A percentile compares a stretch with the other conserved stretches of the same genome.
Evolutionary conservation across 169 alveolate genomes (phyloP).

Genomic region (Cyclospora cayetanensis): DNA sequence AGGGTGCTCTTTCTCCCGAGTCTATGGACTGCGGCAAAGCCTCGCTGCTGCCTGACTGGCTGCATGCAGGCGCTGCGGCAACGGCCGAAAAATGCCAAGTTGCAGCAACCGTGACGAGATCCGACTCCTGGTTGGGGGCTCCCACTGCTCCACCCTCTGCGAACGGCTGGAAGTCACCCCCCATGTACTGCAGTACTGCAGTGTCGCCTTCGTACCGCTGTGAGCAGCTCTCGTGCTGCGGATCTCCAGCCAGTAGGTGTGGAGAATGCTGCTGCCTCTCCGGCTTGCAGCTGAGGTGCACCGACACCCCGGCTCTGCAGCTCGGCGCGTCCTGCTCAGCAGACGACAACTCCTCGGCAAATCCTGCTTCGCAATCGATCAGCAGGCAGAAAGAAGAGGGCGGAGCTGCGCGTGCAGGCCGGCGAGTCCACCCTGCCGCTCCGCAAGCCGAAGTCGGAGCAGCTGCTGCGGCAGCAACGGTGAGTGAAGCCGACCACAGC

Average conservation of each 20-base stretch:
- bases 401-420: too few species aligned
- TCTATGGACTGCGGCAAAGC: neutral
- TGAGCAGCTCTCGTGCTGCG: constrained; percentile 66
- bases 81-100: neutral
- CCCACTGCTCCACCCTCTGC: constrained; percentile 42
- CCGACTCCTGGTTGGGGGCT: constrained; percentile 19
- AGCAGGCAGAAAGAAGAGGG: too few species aligned
- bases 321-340: too few species aligned
- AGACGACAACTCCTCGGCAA: too few species aligned
- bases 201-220: constrained; percentile 61
- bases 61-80: constrained; percentile 30
- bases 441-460: neutral
- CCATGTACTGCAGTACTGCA: constrained; percentile 63
- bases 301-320: constrained; percentile 14
- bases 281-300: constrained; percentile 49
- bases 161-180: constrained; percentile 50
- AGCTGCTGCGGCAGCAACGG: neutral
- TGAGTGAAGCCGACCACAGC: neutral
- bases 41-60: constrained; percentile 41
- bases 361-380: too few species aligned
- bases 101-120: neutral
- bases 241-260: constrained; percentile 53
- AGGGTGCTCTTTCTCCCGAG: neutral
- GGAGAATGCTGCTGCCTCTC: constrained; percentile 60
- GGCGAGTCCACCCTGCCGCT: too few species aligned